These are phyloP conservation scores for Ascochyta rabiei DNA, from an alignment of 2,329 filamentous ascomycete genomes.

Conservation along the genomic window DNA sequence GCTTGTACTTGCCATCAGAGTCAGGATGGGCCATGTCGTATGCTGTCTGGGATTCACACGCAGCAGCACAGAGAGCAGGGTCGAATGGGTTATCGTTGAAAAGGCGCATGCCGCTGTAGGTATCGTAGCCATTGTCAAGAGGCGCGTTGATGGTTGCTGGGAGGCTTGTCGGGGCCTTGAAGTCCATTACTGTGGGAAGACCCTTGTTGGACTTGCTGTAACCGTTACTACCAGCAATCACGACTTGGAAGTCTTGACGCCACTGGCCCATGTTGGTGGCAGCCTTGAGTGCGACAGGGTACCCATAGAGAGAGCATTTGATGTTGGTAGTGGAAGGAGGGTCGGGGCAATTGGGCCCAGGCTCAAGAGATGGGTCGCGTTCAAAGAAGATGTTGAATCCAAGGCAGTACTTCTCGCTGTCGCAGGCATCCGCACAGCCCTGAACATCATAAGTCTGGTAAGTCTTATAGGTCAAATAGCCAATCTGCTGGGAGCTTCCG, in stretches of 20 bases:
- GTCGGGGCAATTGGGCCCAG: constrained; percentile 22
- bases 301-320: constrained; percentile 39
- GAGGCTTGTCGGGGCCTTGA: constrained; percentile 26
- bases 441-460: constrained; percentile 20
- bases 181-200: constrained; percentile 17
- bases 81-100: constrained; percentile 39
- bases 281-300: constrained; percentile 23
- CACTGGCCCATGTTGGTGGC: constrained; percentile 35
- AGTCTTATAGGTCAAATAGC: constrained; percentile 37
- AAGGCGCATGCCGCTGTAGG: constrained; percentile 38
- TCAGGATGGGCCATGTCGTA: constrained; percentile 41
- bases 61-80: constrained; percentile 39
- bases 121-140: constrained; percentile 21
- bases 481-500: constrained; percentile 31
- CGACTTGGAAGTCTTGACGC: constrained; percentile 32
- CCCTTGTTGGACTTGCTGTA: constrained; percentile 33
- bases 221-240: constrained; percentile 35
- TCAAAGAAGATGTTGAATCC: constrained; percentile 41
- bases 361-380: constrained; percentile 29
- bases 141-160: constrained; percentile 37
- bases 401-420: constrained; percentile 31
- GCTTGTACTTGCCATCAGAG: constrained; percentile 34
- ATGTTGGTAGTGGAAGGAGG: constrained; percentile 32
- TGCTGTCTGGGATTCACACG: constrained; percentile 43
- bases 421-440: constrained; percentile 28